Base-by-base conservation (phyloP, 805 yeast genomes). In the Barnettozyma siamensis region DNA sequence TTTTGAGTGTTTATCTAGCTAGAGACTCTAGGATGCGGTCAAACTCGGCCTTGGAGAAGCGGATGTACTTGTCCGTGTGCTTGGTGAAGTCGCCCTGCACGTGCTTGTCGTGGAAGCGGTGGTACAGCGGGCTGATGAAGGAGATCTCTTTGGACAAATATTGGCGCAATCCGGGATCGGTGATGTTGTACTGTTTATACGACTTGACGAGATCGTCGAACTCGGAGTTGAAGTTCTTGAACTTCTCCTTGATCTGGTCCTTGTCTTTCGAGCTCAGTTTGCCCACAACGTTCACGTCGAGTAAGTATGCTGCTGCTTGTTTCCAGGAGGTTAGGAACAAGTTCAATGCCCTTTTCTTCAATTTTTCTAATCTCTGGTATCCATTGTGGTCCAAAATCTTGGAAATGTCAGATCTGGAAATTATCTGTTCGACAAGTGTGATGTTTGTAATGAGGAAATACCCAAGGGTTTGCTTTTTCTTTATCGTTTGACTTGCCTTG, bases 181-280 rank as follows among this genome's bases (percentile, higher is more conserved):
- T 75, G 35, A 88, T 71, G 43, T 74, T 75, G 58, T 78, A 82
- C 37, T 71, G 70, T 52, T 78, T 80, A 56, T 84, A 85, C 42
- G 73, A 78, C 24, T 71, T 72, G 19, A 83, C 73, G 27, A 89
- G 75, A 27, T 77, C 85, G 40, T 93, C 98, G 57, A 93, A 85
- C 33, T 81, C 82, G 23, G 76, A 76, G 58, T 89, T 91, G 65
- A 91, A 93, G 44, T 74, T 80, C 48, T 75, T 76, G 64, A 87
- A 88, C 55, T 86, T 78, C 46, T 93, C 96, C 55, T 91, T 93
- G 42, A 88, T 76, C 37, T 70, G 76, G 40, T 88, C 96, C 47
- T 78, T 76, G 49, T 88, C 95, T 50, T 85, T 83, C n/a, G 78
- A 77, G 34, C 77, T 66, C 48, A 66, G 58, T 48, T 66, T 73